Percentiles rank a stretch among this genome's conserved stretches.
These are phyloP conservation scores for Cyclotella kingstonii DNA, from an alignment of 108 stramenopile genomes.

Conservation along the genomic window DNA sequence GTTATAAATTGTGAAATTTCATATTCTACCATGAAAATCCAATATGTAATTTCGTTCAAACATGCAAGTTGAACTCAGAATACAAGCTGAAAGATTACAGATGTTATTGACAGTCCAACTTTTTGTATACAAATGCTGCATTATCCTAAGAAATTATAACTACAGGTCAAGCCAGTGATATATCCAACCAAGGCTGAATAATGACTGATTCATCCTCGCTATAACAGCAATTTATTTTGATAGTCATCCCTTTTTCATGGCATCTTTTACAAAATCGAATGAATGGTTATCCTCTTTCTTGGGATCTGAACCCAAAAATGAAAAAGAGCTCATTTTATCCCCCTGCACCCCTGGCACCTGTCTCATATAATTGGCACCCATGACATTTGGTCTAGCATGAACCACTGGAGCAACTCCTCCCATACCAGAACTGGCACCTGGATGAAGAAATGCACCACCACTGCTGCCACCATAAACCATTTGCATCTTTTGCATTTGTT, in stretches of 20 bases:
- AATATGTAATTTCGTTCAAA: too few relatives aligned
- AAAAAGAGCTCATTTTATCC: constrained; percentile 49
- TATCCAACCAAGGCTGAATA: neutral
- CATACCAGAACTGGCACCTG: too few relatives aligned
- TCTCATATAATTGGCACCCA: constrained; percentile 53
- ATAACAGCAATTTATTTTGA: neutral
- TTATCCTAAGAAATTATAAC: neutral
- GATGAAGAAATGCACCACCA: too few relatives aligned
- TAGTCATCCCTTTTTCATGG: constrained; percentile 61
- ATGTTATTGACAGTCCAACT: too few relatives aligned
- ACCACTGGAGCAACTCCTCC: constrained; percentile 7
- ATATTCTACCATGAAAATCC: too few relatives aligned
- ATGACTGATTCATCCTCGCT: neutral
- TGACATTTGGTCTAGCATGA: constrained; percentile 21
- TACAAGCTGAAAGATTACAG: too few relatives aligned
- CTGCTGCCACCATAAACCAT: constrained; percentile 59
- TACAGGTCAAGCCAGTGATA: neutral
- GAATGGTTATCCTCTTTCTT: constrained; percentile 61
- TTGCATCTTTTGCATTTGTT: constrained; percentile 83
- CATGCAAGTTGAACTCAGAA: too few relatives aligned
- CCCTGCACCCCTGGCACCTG: constrained; percentile 50
- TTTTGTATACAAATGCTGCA: too few relatives aligned
- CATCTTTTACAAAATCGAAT: constrained; percentile 89
- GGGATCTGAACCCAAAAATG: constrained; percentile 54
- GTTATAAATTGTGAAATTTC: too few relatives aligned